These are phyloP conservation scores for Ustilago crameri DNA, from an alignment of 1,284 basidiomycete genomes.

Conservation along the genomic window DNA sequence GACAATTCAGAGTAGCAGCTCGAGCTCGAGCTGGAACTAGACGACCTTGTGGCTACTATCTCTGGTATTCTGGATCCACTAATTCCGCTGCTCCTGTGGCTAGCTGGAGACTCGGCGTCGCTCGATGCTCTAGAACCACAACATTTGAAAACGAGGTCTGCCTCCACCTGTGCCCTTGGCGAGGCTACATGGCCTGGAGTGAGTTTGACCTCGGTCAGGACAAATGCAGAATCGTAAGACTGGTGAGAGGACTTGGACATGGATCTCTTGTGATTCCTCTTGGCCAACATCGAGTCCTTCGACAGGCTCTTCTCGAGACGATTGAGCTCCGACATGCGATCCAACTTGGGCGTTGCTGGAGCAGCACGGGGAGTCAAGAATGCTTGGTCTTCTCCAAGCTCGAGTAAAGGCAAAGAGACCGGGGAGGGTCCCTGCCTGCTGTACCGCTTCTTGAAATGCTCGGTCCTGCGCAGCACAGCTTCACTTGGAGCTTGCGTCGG, in stretches of 20 bases:
- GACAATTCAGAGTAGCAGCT: slow-evolving; percentile 21
- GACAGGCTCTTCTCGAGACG: slow-evolving; percentile 24
- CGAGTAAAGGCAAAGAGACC: slow-evolving; percentile 6
- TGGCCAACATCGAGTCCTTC: slow-evolving; percentile 23
- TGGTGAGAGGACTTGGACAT: slow-evolving; percentile 2
- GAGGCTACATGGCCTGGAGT: slow-evolving; percentile 21
- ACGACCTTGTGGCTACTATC: slow-evolving; percentile 13
- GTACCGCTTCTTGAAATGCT: slow-evolving; percentile 33
- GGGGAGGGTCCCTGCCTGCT: slow-evolving; percentile 12
- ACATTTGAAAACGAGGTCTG: slow-evolving; percentile 11
- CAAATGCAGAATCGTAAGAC: slow-evolving; percentile 3
- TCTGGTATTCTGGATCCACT: slow-evolving; percentile 12
- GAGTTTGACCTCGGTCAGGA: slow-evolving; percentile 10
- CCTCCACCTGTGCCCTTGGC: background rate
- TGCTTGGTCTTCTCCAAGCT: background rate
- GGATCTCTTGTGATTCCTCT: slow-evolving; percentile 19
- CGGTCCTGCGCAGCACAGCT: slow-evolving; percentile 23
- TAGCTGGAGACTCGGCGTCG: background rate
- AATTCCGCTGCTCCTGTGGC: background rate
- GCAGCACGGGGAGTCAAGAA: slow-evolving; percentile 4
- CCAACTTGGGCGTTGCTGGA: slow-evolving; percentile 13
- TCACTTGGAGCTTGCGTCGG: slow-evolving; percentile 15
- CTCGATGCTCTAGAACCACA: slow-evolving; percentile 2
- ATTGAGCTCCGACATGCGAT: slow-evolving; percentile 13
- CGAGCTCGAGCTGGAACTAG: slow-evolving; percentile 20